Conservation (phyloP, 495 filamentous ascomycete species). For the Geoglossum glabrum region DNA sequence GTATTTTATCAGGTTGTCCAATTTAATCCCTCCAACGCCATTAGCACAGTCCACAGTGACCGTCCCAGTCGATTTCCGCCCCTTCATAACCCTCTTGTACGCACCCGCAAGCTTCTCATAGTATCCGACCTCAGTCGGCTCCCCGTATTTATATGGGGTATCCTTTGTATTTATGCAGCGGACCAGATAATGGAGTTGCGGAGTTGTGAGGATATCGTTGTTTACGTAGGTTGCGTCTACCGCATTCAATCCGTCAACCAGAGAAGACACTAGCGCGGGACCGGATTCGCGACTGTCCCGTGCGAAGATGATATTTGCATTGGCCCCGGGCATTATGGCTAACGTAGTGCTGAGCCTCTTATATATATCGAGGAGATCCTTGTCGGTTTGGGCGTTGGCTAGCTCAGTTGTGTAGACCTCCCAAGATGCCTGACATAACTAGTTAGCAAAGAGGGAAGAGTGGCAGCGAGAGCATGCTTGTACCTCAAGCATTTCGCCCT, state of each 20-base stretch:
- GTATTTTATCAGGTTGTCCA: slow-evolving; percentile 68
- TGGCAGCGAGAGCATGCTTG: neutral
- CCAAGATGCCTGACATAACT: slow-evolving; percentile 43
- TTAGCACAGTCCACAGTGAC: slow-evolving; percentile 92
- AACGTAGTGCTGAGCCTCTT: slow-evolving; percentile 46
- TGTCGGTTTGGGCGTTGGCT: slow-evolving; percentile 60
- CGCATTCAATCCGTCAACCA: slow-evolving; percentile 57
- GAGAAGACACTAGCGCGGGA: slow-evolving; percentile 53
- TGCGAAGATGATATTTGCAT: slow-evolving; percentile 69
- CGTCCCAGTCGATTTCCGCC: slow-evolving; percentile 45
- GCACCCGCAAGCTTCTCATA: slow-evolving; percentile 75
- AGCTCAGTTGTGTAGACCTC: slow-evolving; percentile 70
- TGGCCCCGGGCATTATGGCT: slow-evolving; percentile 48
- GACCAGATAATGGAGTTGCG: slow-evolving; percentile 89
- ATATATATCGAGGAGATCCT: slow-evolving; percentile 55
- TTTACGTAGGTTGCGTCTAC: slow-evolving; percentile 54
- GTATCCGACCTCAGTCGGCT: slow-evolving; percentile 75
- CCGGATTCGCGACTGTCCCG: slow-evolving; percentile 88
- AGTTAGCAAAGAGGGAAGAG: slow-evolving; percentile 1
- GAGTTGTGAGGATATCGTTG: slow-evolving; percentile 76
- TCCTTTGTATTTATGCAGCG: slow-evolving; percentile 84
- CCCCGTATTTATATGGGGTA: slow-evolving; percentile 64
- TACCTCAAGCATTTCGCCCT: slow-evolving; percentile 92
- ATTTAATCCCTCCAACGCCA: slow-evolving; percentile 85
- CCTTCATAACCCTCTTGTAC: slow-evolving; percentile 60